phyloP scores from a whole-genome alignment of 1,139 yeast species.

The Lodderomyces orthopsilosis region DNA sequence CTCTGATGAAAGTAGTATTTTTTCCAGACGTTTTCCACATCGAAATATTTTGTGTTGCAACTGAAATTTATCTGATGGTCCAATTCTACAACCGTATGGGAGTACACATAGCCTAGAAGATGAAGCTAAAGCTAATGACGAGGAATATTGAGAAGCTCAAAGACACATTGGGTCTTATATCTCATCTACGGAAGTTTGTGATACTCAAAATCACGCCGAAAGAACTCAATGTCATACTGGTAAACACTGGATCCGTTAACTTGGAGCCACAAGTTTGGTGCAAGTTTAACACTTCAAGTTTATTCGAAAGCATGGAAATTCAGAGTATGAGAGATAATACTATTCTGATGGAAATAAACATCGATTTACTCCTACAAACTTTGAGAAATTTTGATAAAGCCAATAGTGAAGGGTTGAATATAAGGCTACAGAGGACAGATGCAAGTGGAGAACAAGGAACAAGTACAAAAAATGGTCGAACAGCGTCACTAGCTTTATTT shows the following conservation, averaged over 20 bases:
- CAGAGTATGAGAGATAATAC: constrained; percentile 44
- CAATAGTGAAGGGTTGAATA: constrained; percentile 48
- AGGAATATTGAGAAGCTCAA: constrained; percentile 28
- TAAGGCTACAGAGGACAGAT: constrained; percentile 51
- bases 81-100: not conserved
- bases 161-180: constrained; percentile 29
- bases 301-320: constrained; percentile 52
- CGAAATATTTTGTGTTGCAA: not conserved
- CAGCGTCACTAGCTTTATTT: constrained; percentile 52
- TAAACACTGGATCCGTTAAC: constrained; percentile 33
- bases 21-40: no score
- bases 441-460: constrained; percentile 27
- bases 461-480: constrained; percentile 29
- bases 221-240: constrained; percentile 48
- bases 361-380: constrained; percentile 54
- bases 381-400: constrained; percentile 53
- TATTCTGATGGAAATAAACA: constrained; percentile 54
- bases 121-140: constrained; percentile 37
- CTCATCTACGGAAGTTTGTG: constrained; percentile 31
- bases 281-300: constrained; percentile 38
- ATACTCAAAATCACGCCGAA: constrained; percentile 46
- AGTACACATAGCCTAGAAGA: constrained; percentile 10
- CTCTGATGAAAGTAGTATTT: no score
- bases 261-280: constrained; percentile 66
- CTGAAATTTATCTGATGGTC: not conserved